Conservation (phyloP, 257 asterid species). For the Solanum peruvianum region DNA sequence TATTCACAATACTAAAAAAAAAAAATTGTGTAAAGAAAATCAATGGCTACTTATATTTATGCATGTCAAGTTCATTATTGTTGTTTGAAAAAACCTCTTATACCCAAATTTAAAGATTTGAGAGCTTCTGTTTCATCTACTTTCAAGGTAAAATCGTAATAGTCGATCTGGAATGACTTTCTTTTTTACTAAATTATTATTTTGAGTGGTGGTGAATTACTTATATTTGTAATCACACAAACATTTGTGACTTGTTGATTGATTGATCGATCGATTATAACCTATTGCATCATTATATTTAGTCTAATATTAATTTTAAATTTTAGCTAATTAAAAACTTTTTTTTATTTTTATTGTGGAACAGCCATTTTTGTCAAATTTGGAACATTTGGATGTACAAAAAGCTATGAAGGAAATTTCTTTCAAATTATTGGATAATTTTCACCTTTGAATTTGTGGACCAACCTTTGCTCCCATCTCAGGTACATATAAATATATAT, state of each 20-base stretch:
- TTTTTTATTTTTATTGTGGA: not conserved
- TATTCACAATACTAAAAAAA: not conserved
- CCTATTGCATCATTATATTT: not conserved
- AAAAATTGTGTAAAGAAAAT: not conserved
- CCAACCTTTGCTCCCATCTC: not conserved
- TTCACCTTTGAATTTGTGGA: not conserved
- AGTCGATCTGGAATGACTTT: no score
- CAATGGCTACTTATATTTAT: not conserved
- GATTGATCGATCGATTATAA: not conserved
- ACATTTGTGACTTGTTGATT: rapidly evolving
- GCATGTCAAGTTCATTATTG: not conserved
- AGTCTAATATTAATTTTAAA: not conserved
- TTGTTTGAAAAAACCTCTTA: not conserved
- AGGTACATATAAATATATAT: not conserved
- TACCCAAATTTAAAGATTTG: not conserved
- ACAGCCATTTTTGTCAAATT: not conserved
- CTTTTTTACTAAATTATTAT: no score
- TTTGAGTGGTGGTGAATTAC: not conserved
- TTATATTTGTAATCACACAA: not conserved
- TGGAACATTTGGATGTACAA: not conserved
- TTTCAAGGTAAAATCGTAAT: not conserved
- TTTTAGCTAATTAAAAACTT: not conserved
- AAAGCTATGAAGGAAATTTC: not conserved
- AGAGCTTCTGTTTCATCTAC: not conserved
- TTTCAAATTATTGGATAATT: not conserved